Percentiles rank a stretch among this genome's conserved stretches.
Evolutionary conservation across 306 rosid species (phyloP).

Genomic region (Citrullus mucosospermus): DNA sequence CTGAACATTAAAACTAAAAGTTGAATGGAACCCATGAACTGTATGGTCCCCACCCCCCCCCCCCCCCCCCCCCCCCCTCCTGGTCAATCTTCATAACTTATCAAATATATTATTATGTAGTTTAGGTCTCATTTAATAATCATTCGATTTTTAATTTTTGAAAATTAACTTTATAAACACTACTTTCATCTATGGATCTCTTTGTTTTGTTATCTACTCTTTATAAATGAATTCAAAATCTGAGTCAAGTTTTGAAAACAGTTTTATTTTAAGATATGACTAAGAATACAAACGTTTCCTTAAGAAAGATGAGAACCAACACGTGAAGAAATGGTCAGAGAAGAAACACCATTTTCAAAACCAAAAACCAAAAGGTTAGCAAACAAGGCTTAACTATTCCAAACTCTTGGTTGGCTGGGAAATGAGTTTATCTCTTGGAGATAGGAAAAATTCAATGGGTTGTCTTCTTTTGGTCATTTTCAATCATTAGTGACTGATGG

Average conservation of each 20-base stretch:
- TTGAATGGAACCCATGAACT: not conserved
- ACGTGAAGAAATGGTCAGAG: not conserved
- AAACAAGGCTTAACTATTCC: not conserved
- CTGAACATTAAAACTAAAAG: conserved; percentile 1
- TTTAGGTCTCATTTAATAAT: too few relatives aligned
- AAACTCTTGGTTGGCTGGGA: not conserved
- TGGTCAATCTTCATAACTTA: not conserved
- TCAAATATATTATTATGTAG: not conserved
- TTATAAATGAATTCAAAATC: too few relatives aligned
- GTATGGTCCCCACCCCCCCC: not conserved
- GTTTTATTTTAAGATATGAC: not conserved
- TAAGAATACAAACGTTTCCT: too few relatives aligned
- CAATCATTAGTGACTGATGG: not conserved
- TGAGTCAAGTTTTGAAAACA: too few relatives aligned
- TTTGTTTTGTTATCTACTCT: too few relatives aligned
- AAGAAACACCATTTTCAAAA: not conserved
- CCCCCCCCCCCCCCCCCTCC: not conserved
- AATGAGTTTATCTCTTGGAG: not conserved
- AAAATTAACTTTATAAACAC: not conserved
- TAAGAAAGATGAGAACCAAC: not conserved
- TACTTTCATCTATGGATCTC: not conserved
- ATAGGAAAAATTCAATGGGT: not conserved
- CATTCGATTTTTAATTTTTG: not conserved
- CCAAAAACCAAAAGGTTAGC: too few relatives aligned
- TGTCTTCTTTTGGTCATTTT: not conserved